phyloP scores from a whole-genome alignment of 2,329 filamentous ascomycete genomes.

The Kalmusia sp. region DNA sequence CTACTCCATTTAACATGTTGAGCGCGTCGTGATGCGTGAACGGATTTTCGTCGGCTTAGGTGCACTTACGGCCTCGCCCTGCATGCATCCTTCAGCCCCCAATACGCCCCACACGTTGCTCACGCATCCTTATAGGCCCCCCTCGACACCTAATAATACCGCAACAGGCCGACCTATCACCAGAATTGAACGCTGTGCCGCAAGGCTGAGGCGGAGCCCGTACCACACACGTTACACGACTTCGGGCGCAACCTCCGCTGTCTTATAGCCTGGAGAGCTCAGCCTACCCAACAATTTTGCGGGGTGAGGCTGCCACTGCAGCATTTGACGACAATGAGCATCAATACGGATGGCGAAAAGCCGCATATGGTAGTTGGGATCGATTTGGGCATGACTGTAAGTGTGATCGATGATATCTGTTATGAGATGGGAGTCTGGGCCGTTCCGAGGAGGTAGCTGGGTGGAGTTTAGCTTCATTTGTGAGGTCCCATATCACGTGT shows the following conservation, averaged over 20 bases:
- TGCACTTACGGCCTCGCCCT: background rate
- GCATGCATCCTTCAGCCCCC: slow-evolving; percentile 6
- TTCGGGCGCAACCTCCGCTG: slow-evolving; percentile 10
- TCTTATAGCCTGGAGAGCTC: slow-evolving; percentile 15
- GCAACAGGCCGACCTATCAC: background rate
- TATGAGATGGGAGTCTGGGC: background rate
- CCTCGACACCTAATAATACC: slow-evolving; percentile 1
- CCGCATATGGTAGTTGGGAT: slow-evolving; percentile 44
- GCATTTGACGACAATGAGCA: slow-evolving; percentile 17
- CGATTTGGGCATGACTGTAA: slow-evolving; percentile 49
- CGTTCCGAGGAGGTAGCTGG: background rate
- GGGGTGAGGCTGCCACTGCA: slow-evolving; percentile 8
- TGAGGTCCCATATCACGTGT: slow-evolving; percentile 11
- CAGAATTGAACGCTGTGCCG: slow-evolving; percentile 20
- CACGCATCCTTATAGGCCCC: background rate
- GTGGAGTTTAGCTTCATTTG: background rate
- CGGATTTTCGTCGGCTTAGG: background rate
- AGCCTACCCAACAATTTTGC: background rate
- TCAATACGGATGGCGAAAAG: slow-evolving; percentile 20
- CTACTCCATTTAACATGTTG: too few relatives aligned
- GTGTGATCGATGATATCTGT: slow-evolving; percentile 13
- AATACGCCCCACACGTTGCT: background rate
- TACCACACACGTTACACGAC: slow-evolving; percentile 2
- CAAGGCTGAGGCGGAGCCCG: slow-evolving; percentile 28
- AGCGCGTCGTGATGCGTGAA: too few relatives aligned